phyloP scores from a whole-genome alignment of 129 eudicot genomes.

The Helianthus annuus region DNA sequence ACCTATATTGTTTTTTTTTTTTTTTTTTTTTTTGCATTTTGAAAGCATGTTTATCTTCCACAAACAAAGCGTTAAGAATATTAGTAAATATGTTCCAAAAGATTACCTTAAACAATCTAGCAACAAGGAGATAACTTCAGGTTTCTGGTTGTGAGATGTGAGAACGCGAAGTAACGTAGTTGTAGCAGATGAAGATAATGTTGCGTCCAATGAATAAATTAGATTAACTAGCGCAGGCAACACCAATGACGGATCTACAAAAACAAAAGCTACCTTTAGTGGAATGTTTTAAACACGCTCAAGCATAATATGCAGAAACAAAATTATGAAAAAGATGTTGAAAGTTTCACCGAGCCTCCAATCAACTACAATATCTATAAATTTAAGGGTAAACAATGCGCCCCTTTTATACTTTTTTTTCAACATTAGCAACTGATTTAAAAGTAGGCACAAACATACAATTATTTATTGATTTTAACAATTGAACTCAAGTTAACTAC shows the following conservation, averaged over 20 bases:
- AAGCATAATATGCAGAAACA: conserved; percentile 8
- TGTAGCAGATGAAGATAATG: conserved; percentile 42
- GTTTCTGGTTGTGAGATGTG: conserved; percentile 50
- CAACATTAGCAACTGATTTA: background rate
- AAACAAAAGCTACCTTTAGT: conserved; percentile 1
- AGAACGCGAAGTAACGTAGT: conserved; percentile 56
- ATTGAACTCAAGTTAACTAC: background rate
- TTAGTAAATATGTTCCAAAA: background rate
- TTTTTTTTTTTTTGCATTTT: conserved; percentile 15
- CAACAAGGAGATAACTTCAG: conserved; percentile 58
- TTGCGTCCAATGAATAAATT: conserved; percentile 48
- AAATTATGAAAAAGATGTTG: background rate
- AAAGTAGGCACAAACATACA: background rate
- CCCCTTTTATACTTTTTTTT: background rate
- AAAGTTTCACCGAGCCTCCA: background rate
- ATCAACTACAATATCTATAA: background rate
- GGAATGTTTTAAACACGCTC: conserved; percentile 7
- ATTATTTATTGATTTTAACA: background rate
- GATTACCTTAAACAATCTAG: conserved; percentile 79
- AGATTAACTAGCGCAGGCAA: conserved; percentile 62
- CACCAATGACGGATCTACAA: conserved; percentile 68
- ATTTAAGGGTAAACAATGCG: background rate
- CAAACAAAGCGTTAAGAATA: background rate
- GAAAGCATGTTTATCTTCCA: conserved; percentile 19
- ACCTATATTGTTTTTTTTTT: background rate